Percentiles rank a stretch among this genome's conserved stretches.
Conservation (phyloP, 1,139 yeast genomes). For the Wickerhamomyces sp. region DNA sequence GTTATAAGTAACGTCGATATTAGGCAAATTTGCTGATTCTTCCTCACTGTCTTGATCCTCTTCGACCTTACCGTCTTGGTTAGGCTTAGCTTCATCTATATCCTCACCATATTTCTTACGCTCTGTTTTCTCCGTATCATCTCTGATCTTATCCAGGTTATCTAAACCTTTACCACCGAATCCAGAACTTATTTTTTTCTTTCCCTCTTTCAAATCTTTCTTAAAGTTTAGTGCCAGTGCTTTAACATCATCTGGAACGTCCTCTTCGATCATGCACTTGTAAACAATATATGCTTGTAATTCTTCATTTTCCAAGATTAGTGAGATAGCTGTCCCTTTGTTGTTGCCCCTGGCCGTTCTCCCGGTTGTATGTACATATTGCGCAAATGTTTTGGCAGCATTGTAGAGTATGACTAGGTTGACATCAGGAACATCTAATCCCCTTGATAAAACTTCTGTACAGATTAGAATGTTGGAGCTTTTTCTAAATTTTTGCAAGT, state of each 20-base stretch:
- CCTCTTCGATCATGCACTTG: slow-evolving; percentile 56
- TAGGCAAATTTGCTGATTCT: slow-evolving; percentile 48
- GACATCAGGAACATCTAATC: slow-evolving; percentile 83
- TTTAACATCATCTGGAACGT: slow-evolving; percentile 44
- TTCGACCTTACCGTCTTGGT: slow-evolving; percentile 19
- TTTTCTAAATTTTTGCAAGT: slow-evolving; percentile 66
- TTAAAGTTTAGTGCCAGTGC: slow-evolving; percentile 54
- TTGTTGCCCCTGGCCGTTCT: slow-evolving; percentile 86
- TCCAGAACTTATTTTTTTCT: slow-evolving; percentile 66
- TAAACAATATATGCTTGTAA: slow-evolving; percentile 65
- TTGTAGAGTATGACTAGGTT: slow-evolving; percentile 81
- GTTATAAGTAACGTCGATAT: slow-evolving; percentile 43
- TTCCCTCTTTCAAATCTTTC: slow-evolving; percentile 63
- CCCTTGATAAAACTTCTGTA: slow-evolving; percentile 93
- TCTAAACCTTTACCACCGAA: slow-evolving; percentile 94
- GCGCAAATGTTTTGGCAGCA: slow-evolving; percentile 90
- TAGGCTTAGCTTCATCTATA: slow-evolving; percentile 28
- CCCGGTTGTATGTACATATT: slow-evolving; percentile 94
- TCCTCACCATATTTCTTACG: slow-evolving; percentile 36
- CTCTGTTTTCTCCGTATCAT: slow-evolving; percentile 49
- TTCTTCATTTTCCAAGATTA: slow-evolving; percentile 62
- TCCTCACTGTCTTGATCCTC: slow-evolving; percentile 18
- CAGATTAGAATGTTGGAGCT: slow-evolving; percentile 71
- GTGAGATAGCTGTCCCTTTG: slow-evolving; percentile 73
- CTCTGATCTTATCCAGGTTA: slow-evolving; percentile 67